These are phyloP conservation scores for Eucalyptus dawsonii DNA, from an alignment of 345 rosid genomes.

Conservation along the genomic window DNA sequence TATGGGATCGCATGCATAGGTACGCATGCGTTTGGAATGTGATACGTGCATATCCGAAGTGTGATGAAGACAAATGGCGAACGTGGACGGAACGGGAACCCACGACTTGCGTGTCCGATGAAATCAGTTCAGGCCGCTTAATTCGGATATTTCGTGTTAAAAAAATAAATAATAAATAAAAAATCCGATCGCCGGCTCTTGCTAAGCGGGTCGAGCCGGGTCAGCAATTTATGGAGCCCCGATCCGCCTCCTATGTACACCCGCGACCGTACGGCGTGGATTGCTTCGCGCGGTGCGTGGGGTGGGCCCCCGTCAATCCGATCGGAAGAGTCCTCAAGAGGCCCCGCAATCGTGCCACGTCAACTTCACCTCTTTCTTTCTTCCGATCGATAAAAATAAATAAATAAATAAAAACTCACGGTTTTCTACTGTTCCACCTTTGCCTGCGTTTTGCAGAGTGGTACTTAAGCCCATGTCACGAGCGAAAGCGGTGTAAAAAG, in stretches of 20 bases:
- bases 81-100: background rate
- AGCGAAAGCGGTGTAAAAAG: background rate
- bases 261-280: background rate
- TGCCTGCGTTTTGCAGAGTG: background rate
- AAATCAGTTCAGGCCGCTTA: background rate
- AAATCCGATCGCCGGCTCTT: background rate
- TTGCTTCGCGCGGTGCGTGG: background rate
- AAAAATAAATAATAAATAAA: too few relatives aligned
- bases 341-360: background rate
- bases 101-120: background rate
- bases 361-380: background rate
- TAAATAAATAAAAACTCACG: background rate
- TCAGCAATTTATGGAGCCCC: background rate
- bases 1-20: background rate
- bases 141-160: background rate
- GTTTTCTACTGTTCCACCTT: background rate
- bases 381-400: too few relatives aligned
- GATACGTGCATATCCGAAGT: rapidly evolving
- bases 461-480: background rate
- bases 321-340: background rate
- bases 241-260: background rate
- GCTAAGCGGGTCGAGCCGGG: background rate
- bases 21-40: background rate
- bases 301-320: background rate
- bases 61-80: background rate